These are phyloP conservation scores for Beauveria caledonica DNA, from an alignment of 2,329 filamentous ascomycete genomes.

Conservation along the genomic window DNA sequence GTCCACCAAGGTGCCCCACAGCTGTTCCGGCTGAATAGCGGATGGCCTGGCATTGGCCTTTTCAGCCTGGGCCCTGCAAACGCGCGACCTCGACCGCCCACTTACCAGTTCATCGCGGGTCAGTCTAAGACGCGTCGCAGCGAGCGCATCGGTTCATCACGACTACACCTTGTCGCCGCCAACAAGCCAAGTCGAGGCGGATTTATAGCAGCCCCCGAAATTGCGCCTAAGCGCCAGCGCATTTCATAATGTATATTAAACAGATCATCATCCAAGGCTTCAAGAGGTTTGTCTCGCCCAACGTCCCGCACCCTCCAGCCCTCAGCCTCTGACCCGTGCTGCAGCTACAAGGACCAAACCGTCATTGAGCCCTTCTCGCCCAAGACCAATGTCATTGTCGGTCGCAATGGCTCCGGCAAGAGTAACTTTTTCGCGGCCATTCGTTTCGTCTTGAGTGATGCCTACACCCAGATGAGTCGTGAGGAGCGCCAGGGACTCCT, in stretches of 20 bases:
- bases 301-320: neutral
- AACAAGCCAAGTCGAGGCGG: conserved; percentile 4
- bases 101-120: conserved; percentile 9
- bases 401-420: conserved; percentile 97
- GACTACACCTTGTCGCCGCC: conserved; percentile 6
- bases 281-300: conserved; percentile 63
- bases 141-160: conserved; percentile 11
- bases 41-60: neutral
- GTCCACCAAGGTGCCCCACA: neutral
- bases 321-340: conserved; percentile 17
- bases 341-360: conserved; percentile 97
- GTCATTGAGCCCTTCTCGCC: conserved; percentile 97
- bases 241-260: conserved; percentile 84
- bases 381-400: conserved; percentile 96
- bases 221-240: conserved; percentile 31
- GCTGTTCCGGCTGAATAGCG: conserved; percentile 4
- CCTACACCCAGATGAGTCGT: conserved; percentile 89
- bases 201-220: conserved; percentile 17
- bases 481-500: conserved; percentile 92
- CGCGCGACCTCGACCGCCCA: conserved; percentile 6
- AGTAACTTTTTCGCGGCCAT: conserved; percentile 99
- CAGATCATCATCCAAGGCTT: conserved; percentile 99
- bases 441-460: conserved; percentile 95
- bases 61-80: neutral
- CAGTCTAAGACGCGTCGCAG: conserved; percentile 10